A percentile compares a stretch with the other conserved stretches of the same genome.
These are phyloP conservation scores for Xylaria sp. DNA, from an alignment of 2,329 filamentous ascomycete species.

Conservation along the genomic window DNA sequence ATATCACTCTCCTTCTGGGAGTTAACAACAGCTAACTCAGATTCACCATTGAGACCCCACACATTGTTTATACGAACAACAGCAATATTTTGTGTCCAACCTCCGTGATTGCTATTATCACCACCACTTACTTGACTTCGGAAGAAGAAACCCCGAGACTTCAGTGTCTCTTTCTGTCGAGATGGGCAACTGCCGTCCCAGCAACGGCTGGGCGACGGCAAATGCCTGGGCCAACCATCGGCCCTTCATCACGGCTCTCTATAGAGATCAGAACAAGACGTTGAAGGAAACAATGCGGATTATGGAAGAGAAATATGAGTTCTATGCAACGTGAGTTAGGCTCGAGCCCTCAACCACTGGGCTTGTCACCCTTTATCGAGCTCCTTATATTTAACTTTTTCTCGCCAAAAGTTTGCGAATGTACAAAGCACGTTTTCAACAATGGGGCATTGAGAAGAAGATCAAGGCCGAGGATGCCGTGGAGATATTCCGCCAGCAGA, in stretches of 20 bases:
- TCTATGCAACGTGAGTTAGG: constrained; percentile 56
- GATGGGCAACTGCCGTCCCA: constrained; percentile 41
- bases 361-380: background rate
- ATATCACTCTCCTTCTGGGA: constrained; percentile 18
- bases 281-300: constrained; percentile 47
- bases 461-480: constrained; percentile 48
- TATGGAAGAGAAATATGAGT: constrained; percentile 58
- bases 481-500: constrained; percentile 49
- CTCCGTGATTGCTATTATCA: constrained; percentile 13
- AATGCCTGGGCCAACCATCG: constrained; percentile 45
- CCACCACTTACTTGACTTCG: background rate
- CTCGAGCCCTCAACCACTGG: background rate
- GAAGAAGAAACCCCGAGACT: background rate
- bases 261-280: constrained; percentile 47
- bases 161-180: constrained; percentile 10
- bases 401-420: constrained; percentile 44
- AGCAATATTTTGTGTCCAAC: constrained; percentile 12
- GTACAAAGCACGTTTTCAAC: constrained; percentile 49
- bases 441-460: constrained; percentile 50
- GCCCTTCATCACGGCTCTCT: constrained; percentile 43
- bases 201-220: constrained; percentile 45
- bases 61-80: constrained; percentile 13
- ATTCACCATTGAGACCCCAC: constrained; percentile 10
- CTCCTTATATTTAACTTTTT: constrained; percentile 10
- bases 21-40: background rate